A percentile compares a stretch with the other conserved stretches of the same genome.
Conservation (phyloP, 208 protist genomes). For the Angomonas ambiguus region DNA sequence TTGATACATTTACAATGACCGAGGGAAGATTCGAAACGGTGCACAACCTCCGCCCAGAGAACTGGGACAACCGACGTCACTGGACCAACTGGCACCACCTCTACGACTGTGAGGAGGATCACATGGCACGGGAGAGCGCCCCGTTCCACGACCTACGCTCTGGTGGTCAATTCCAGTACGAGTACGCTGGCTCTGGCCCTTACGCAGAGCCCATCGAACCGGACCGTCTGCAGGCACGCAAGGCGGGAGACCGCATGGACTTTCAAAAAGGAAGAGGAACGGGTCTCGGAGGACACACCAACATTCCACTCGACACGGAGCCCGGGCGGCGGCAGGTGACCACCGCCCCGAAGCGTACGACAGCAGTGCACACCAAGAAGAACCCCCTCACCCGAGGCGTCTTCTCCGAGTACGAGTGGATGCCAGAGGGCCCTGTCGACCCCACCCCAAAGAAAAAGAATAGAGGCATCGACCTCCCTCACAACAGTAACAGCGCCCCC, state of each 20-base stretch:
- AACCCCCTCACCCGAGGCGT: conserved; percentile 73
- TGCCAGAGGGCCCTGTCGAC: conserved; percentile 50
- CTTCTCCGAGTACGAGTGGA: conserved; percentile 76
- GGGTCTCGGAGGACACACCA: conserved; percentile 45
- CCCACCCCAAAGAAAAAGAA: conserved; percentile 5
- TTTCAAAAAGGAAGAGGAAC: conserved; percentile 59
- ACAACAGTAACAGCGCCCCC: conserved; percentile 15
- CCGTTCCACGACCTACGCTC: conserved; percentile 87
- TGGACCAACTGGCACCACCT: conserved; percentile 91
- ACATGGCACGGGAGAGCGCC: conserved; percentile 80
- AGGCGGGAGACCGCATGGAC: conserved; percentile 78
- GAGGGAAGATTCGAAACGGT: conserved; percentile 86
- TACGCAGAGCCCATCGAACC: conserved; percentile 47
- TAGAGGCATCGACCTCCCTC: conserved; percentile 10
- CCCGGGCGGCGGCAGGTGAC: conserved; percentile 45
- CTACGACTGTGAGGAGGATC: conserved; percentile 86
- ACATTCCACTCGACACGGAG: conserved; percentile 68
- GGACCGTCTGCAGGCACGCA: conserved; percentile 47
- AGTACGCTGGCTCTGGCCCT: conserved; percentile 62
- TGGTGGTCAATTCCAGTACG: conserved; percentile 89
- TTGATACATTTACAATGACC: conserved; percentile 62
- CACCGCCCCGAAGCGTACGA: conserved; percentile 31
- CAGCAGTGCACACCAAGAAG: conserved; percentile 63
- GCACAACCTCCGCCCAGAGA: conserved; percentile 87
- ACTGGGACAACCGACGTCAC: conserved; percentile 86